Base-by-base conservation (phyloP, 2,329 filamentous ascomycete genomes). In the Byssochlamys sp. region DNA sequence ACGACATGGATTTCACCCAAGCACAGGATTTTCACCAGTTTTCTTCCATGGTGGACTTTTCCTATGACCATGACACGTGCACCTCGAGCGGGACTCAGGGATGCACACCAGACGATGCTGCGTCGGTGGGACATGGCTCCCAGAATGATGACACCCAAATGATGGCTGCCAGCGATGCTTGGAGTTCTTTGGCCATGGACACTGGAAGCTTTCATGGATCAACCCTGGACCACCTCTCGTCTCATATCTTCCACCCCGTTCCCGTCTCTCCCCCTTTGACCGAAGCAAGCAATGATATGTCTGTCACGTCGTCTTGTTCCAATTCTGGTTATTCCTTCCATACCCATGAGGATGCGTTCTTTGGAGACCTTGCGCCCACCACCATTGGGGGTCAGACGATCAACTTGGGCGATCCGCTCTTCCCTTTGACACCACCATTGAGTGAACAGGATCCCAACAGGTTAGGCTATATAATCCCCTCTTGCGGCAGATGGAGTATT, bases 241-340 rank as follows among this genome's bases (percentile, higher is more conserved):
- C 71, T 28, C 66, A 65, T 59, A 61, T 73, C 57, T 73, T 73
- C 60, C 68, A 69, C 60, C 64, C 71, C n/a, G 66, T 71, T 26
- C 73, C 74, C 24, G 71, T 74, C 56, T 75, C 73, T 56, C 74
- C 74, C 53, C 73, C 74, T 29, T 61, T 75, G 63, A 75, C 73
- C 14, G 74, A 76, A 60, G 69, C 70, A 39, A 73, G 70, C 61
- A 71, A 74, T 69, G 72, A 75, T 60, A 61, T 73, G 57, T 70
- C 73, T 61, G 68, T 73, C 57, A 70, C 71, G 59, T 74, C 73
- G 52, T 67, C 72, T 54, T 74, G 71, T 59, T 73, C 73, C 24
- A 67, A 74, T 57, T 59, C 70, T 35, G 69, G 70, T 61, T 76
- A 73, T 60, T 65, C 71, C 35, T 75, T 71, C 60, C 64, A 72